Percentiles rank a stretch among this genome's conserved stretches.
Conservation (phyloP, 2,329 filamentous ascomycete species). For the Aspergillus floridensis region DNA sequence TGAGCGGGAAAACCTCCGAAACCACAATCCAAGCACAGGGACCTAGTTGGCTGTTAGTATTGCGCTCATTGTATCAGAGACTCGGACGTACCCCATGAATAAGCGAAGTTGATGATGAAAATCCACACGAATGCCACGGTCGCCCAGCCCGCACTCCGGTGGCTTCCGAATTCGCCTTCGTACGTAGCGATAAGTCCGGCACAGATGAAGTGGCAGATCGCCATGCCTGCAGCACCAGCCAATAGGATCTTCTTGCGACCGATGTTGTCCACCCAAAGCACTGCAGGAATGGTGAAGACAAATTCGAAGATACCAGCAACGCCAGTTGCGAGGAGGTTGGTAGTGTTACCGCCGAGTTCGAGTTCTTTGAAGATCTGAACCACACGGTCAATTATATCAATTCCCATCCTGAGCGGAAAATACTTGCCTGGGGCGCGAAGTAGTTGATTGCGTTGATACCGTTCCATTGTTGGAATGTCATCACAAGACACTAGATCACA, state of each 20-base stretch:
- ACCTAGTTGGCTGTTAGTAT: background rate
- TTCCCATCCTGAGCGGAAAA: too few relatives aligned
- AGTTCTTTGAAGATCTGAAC: conserved; percentile 32
- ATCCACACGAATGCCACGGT: conserved; percentile 63
- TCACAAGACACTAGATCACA: conserved; percentile 53
- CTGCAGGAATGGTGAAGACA: conserved; percentile 41
- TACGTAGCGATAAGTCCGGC: conserved; percentile 66
- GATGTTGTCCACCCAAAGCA: conserved; percentile 42
- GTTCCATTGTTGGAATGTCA: conserved; percentile 50
- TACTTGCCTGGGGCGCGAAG: conserved; percentile 32
- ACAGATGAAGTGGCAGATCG: conserved; percentile 67
- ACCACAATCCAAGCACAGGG: conserved; percentile 62
- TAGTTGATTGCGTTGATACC: conserved; percentile 41
- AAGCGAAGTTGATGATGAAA: conserved; percentile 72
- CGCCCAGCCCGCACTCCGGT: conserved; percentile 66
- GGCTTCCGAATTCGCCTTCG: conserved; percentile 55
- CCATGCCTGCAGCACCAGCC: conserved; percentile 65
- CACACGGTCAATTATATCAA: too few relatives aligned
- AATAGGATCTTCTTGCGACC: conserved; percentile 43
- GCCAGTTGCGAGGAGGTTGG: conserved; percentile 39
- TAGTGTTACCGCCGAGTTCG: conserved; percentile 36
- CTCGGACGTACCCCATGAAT: conserved; percentile 56
- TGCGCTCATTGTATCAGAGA: background rate
- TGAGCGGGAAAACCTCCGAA: conserved; percentile 71
- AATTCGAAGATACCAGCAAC: conserved; percentile 43